Evolutionary conservation across 345 rosid genomes (phyloP).

Genomic region (Lepidium aucheri): DNA sequence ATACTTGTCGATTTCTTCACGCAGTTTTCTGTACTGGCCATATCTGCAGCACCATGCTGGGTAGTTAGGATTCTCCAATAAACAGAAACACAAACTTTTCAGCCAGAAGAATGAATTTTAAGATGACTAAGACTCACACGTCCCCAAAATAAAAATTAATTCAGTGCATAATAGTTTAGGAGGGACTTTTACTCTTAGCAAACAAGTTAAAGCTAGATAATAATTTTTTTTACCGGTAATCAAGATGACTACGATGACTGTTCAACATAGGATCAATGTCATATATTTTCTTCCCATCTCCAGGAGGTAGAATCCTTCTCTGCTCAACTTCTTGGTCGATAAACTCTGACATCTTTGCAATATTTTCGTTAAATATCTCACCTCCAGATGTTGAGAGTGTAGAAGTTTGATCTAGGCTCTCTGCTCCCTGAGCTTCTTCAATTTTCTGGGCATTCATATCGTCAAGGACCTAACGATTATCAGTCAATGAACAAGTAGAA

Average conservation of each 20-base stretch:
- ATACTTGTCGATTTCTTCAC: constrained; percentile 58
- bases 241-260: constrained; percentile 59
- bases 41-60: constrained; percentile 37
- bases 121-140: background rate
- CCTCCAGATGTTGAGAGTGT: constrained; percentile 23
- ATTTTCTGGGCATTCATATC: background rate
- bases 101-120: background rate
- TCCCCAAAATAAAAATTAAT: background rate
- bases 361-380: constrained; percentile 14
- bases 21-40: constrained; percentile 55
- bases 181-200: background rate
- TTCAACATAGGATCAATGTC: constrained; percentile 70
- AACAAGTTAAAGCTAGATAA: background rate
- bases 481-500: background rate
- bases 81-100: background rate
- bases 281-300: constrained; percentile 68
- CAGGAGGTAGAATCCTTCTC: constrained; percentile 60
- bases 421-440: constrained; percentile 1
- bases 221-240: constrained; percentile 51
- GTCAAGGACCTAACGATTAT: background rate
- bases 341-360: constrained; percentile 25
- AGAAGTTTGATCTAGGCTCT: constrained; percentile 32
- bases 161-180: background rate
- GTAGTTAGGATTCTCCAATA: background rate
- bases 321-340: constrained; percentile 22